Conservation (phyloP, 2,329 filamentous ascomycete species). For the Talaromyces islandicus region DNA sequence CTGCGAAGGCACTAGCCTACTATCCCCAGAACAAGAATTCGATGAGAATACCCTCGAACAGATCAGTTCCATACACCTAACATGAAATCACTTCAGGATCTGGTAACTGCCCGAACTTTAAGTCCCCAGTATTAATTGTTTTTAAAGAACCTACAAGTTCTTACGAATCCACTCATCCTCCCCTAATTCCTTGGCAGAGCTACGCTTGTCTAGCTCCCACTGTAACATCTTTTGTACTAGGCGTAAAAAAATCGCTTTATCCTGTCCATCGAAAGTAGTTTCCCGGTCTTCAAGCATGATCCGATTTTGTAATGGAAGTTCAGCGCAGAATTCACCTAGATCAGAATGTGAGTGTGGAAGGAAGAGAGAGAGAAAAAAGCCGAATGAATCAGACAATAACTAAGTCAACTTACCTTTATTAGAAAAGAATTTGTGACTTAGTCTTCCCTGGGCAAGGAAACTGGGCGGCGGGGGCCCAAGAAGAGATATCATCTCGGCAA, state of each 20-base stretch:
- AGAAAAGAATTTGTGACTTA: conserved; percentile 1
- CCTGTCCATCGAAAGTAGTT: not conserved
- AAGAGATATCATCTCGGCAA: conserved; percentile 44
- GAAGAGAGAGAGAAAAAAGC: too few relatives aligned
- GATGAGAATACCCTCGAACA: too few relatives aligned
- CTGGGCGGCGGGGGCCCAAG: conserved; percentile 38
- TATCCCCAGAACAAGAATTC: too few relatives aligned
- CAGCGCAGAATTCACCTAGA: not conserved
- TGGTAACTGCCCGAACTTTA: too few relatives aligned
- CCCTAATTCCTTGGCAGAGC: conserved; percentile 23
- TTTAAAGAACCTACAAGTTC: too few relatives aligned
- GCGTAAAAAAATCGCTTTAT: not conserved
- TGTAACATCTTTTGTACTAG: conserved; percentile 4
- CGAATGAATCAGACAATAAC: not conserved
- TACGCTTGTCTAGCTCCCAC: conserved; percentile 12
- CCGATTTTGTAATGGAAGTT: not conserved
- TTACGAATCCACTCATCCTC: conserved; percentile 23
- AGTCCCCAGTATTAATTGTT: too few relatives aligned
- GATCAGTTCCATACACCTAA: too few relatives aligned
- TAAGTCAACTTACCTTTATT: not conserved
- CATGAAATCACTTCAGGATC: too few relatives aligned
- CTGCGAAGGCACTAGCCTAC: too few relatives aligned
- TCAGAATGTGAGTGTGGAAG: not conserved
- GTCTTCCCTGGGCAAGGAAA: conserved; percentile 27
- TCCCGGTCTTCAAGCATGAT: not conserved